Conservation (phyloP, 2,329 filamentous ascomycete species). For the Sporothrix luriei region DNA sequence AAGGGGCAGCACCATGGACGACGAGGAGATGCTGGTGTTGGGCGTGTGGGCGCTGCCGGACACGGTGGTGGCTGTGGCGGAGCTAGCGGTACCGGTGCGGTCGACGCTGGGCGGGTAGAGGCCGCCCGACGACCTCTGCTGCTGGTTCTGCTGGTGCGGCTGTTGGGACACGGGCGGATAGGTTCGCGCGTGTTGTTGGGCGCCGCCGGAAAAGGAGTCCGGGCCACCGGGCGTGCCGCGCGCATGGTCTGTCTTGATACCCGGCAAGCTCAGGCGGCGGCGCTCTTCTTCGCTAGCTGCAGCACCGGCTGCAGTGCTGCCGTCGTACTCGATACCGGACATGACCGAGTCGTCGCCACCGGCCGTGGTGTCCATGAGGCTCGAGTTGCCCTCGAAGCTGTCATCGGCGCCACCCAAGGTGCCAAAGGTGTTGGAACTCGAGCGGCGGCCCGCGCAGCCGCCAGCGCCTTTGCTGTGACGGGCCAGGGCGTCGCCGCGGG, state of each 20-base stretch:
- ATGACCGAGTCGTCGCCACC: slow-evolving; percentile 58
- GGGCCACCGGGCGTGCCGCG: slow-evolving; percentile 46
- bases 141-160: slow-evolving; percentile 56
- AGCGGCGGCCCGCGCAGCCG: slow-evolving; percentile 87
- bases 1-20: slow-evolving; percentile 4
- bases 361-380: slow-evolving; percentile 27
- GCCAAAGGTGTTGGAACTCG: slow-evolving; percentile 81
- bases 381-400: slow-evolving; percentile 42
- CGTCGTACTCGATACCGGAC: slow-evolving; percentile 60
- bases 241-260: slow-evolving; percentile 71
- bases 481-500: slow-evolving; percentile 89
- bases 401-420: slow-evolving; percentile 48
- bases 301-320: slow-evolving; percentile 32
- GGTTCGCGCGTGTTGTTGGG: slow-evolving; percentile 14
- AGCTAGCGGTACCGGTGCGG: slow-evolving; percentile 44
- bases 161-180: slow-evolving; percentile 32
- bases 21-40: slow-evolving; percentile 42
- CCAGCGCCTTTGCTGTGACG: slow-evolving; percentile 94
- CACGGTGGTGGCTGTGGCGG: not conserved
- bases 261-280: slow-evolving; percentile 70
- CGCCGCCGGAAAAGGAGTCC: not conserved
- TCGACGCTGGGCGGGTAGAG: slow-evolving; percentile 65
- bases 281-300: slow-evolving; percentile 53
- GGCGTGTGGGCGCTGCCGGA: slow-evolving; percentile 6
- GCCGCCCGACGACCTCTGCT: slow-evolving; percentile 53